A percentile compares a stretch with the other conserved stretches of the same genome.
Evolutionary conservation across 331 rosid genomes (phyloP).

Genomic region (Malus hybrid): DNA sequence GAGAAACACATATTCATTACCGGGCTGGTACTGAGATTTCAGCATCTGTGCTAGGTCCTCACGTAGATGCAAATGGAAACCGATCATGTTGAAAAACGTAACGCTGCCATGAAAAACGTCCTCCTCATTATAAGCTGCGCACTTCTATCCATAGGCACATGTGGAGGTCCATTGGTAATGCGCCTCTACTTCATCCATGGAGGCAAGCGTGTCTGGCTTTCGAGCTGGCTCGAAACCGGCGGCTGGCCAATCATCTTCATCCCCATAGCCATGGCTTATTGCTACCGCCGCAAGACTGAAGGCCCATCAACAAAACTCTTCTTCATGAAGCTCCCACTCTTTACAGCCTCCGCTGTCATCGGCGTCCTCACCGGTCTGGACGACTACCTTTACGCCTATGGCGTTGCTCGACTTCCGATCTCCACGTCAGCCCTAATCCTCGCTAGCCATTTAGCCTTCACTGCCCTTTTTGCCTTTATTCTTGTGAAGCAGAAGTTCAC

Average conservation of each 20-base stretch:
- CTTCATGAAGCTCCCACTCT: constrained; percentile 34
- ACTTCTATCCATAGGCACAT: constrained; percentile 44
- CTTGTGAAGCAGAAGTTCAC: constrained; percentile 76
- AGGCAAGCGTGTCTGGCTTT: constrained; percentile 73
- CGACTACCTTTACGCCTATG: constrained; percentile 67
- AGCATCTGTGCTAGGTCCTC: neutral
- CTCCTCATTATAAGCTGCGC: constrained; percentile 38
- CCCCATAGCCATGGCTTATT: constrained; percentile 34
- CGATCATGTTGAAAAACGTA: neutral
- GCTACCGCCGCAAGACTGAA: constrained; percentile 22
- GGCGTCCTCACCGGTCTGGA: constrained; percentile 73
- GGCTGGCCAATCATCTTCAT: constrained; percentile 56
- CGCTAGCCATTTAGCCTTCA: constrained; percentile 76
- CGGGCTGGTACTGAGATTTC: neutral
- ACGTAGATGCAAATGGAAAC: constrained; percentile 2
- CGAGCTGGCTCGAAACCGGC: constrained; percentile 59
- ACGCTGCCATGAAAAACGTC: constrained; percentile 18
- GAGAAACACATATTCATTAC: neutral
- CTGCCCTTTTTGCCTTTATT: constrained; percentile 62
- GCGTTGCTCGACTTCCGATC: constrained; percentile 63
- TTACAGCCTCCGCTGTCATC: constrained; percentile 36
- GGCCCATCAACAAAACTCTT: neutral
- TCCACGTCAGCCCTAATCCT: constrained; percentile 59
- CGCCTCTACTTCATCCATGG: constrained; percentile 85
- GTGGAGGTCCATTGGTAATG: constrained; percentile 66